These are phyloP conservation scores for Cavenderia fasciculata DNA, from an alignment of 78 protist genomes.

Conservation along the genomic window DNA sequence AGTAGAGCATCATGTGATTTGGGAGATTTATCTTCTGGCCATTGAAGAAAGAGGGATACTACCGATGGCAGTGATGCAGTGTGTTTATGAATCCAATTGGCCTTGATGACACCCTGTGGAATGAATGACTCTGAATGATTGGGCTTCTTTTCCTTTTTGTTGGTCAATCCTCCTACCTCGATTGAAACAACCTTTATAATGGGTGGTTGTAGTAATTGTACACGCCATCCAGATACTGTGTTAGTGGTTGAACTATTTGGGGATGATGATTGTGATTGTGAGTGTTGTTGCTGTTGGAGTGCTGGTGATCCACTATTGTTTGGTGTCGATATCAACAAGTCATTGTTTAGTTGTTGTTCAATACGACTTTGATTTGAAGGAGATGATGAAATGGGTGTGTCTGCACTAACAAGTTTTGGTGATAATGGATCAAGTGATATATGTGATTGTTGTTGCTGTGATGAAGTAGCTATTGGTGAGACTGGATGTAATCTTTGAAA, in stretches of 20 bases:
- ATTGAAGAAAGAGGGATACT: slow-evolving; percentile 41
- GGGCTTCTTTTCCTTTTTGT: slow-evolving; percentile 34
- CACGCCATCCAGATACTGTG: slow-evolving; percentile 30
- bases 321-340: not conserved
- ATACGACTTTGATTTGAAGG: not conserved
- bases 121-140: slow-evolving; percentile 30
- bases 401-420: not conserved
- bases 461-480: not conserved
- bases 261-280: slow-evolving; percentile 11
- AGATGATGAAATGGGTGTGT: not conserved
- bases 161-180: slow-evolving; percentile 19
- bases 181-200: slow-evolving; percentile 12
- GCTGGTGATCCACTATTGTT: not conserved
- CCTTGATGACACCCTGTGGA: slow-evolving; percentile 53
- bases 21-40: slow-evolving; percentile 67
- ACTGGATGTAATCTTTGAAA: slow-evolving; percentile 47
- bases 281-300: not conserved
- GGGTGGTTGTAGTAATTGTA: slow-evolving; percentile 2
- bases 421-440: not conserved
- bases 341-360: not conserved
- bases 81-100: slow-evolving; percentile 75
- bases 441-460: not conserved
- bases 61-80: slow-evolving; percentile 51
- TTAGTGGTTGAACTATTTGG: not conserved
- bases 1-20: slow-evolving; percentile 31